A percentile compares a stretch with the other conserved stretches of the same genome.
Evolutionary conservation across 768 basidiomycete species (phyloP).

Genomic region (Tricholoma hemisulphureum): DNA sequence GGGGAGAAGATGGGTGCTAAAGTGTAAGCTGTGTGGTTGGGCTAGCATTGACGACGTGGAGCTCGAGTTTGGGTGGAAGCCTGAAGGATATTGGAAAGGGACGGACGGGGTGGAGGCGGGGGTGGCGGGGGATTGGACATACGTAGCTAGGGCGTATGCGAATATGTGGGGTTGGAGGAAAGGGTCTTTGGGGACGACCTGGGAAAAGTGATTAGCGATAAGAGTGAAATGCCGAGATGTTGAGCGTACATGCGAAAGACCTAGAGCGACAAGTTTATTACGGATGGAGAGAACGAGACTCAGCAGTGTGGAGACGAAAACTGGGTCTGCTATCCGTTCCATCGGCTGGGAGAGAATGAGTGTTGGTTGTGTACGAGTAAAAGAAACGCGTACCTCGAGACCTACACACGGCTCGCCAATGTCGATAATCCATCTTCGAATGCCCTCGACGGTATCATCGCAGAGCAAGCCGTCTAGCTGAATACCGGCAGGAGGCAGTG

Average conservation of each 20-base stretch:
- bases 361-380: background rate
- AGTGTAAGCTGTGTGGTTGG: slow-evolving; percentile 4
- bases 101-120: slow-evolving; percentile 12
- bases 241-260: slow-evolving; percentile 38
- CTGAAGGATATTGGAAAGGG: slow-evolving; percentile 12
- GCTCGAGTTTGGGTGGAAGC: slow-evolving; percentile 2
- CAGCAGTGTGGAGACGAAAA: slow-evolving; percentile 65
- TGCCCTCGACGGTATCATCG: slow-evolving; percentile 71
- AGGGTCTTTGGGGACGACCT: slow-evolving; percentile 68
- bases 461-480: slow-evolving; percentile 70
- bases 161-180: slow-evolving; percentile 70
- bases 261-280: slow-evolving; percentile 66
- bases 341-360: slow-evolving; percentile 46
- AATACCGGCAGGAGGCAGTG: slow-evolving; percentile 12
- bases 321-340: slow-evolving; percentile 73
- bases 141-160: slow-evolving; percentile 44
- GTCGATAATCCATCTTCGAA: slow-evolving; percentile 64
- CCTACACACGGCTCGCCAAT: slow-evolving; percentile 62
- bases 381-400: slow-evolving; percentile 51
- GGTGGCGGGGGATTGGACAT: slow-evolving; percentile 24
- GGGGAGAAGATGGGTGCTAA: slow-evolving; percentile 6
- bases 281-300: slow-evolving; percentile 65
- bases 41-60: slow-evolving; percentile 11
- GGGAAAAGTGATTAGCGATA: slow-evolving; percentile 3
- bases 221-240: background rate